Evolutionary conservation across 1,284 basidiomycete genomes (phyloP).

Genomic region (Irpex sp.): DNA sequence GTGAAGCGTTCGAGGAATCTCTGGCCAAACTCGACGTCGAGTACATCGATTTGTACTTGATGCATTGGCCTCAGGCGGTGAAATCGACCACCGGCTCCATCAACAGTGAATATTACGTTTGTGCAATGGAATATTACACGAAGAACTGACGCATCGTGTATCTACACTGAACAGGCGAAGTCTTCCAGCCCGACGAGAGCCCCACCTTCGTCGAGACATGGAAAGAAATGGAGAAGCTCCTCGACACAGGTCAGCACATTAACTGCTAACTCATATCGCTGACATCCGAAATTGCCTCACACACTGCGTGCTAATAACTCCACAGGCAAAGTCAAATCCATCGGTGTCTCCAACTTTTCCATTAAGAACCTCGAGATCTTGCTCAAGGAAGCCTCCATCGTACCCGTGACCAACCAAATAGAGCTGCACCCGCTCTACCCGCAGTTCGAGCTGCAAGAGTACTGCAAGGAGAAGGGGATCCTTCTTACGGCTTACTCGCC

Average conservation of each 20-base stretch:
- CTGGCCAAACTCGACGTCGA: conserved; percentile 53
- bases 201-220: conserved; percentile 53
- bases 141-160: too few relatives aligned
- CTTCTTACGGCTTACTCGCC: conserved; percentile 67
- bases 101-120: not conserved
- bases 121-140: not conserved
- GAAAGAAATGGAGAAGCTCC: conserved; percentile 55
- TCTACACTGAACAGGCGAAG: conserved; percentile 11
- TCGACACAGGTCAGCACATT: conserved; percentile 34
- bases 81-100: conserved; percentile 13
- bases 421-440: conserved; percentile 59
- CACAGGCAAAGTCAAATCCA: conserved; percentile 44
- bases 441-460: conserved; percentile 50
- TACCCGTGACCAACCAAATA: conserved; percentile 65
- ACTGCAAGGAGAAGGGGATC: conserved; percentile 59
- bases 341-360: conserved; percentile 71
- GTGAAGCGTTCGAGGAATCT: conserved; percentile 50
- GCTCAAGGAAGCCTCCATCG: conserved; percentile 34
- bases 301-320: not conserved
- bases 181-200: conserved; percentile 38
- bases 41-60: conserved; percentile 71
- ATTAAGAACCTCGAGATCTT: conserved; percentile 45
- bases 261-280: not conserved
- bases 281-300: too few relatives aligned
- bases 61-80: conserved; percentile 50